Base-by-base conservation (phyloP, 345 rosid genomes). In the Limnanthes douglasii region DNA sequence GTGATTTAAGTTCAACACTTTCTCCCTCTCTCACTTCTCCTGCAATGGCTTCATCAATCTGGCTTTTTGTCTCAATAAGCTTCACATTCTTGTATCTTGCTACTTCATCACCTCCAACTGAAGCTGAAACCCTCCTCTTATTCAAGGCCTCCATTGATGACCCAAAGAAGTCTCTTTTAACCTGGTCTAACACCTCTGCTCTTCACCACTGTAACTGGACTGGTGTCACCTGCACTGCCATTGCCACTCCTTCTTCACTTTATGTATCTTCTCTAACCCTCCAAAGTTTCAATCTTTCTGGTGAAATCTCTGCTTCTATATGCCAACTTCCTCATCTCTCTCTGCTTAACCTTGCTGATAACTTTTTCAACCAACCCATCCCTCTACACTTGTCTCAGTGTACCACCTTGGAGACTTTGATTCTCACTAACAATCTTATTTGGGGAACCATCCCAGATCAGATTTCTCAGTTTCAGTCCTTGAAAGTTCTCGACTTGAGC, bases 141-240 rank as follows among this genome's bases (percentile, higher is more conserved):
- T 82, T 82, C 61, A 82, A 75, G 45, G 23, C 75, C 55, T 67
- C 82, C 67, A 53, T 78, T 50, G 53, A 62, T 49, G 97, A 86
- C 60, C 69, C 82, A n/a, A 65, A 59, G 29, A 38, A 50, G 45
- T 63, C 75, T 39, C 93, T 86, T 34, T 75, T 88, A 48, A 47
- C 43, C 38, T 86, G 95, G 97, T 69, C 79, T 23, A 62, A 50
- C 43, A 30, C 49, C 29, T 82, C 88, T 0, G 37, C 38, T 22
- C 32, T 34, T 44, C 94, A 72, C 37, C 59, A 69, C 54, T 86
- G 97, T 65, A 71, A 73, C 68, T 86, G 97, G 97, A 62, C 93
- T 28, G 97, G 95, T 14, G 52, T 86, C 39, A 61, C 73, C 8
- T 86, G 97, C 51, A 55, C 50, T 14, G 19, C 68, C 33, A 55